phyloP scores from a whole-genome alignment of 441 rosid genomes.

The Euphorbia celastroides region DNA sequence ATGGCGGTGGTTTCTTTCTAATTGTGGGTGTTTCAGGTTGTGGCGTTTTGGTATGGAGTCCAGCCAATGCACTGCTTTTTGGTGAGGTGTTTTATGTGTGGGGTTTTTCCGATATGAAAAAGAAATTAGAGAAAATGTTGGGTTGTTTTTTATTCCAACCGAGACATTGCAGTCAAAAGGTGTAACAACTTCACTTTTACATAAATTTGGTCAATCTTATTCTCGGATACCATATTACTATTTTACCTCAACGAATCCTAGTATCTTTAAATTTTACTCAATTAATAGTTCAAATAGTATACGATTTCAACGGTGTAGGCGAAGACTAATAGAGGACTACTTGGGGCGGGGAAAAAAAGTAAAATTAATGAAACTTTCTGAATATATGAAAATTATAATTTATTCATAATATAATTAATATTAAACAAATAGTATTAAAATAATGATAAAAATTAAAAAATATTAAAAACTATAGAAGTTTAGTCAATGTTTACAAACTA shows the following conservation, averaged over 20 bases:
- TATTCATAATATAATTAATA: no score
- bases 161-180: slow-evolving; percentile 14
- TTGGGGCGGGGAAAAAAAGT: no score
- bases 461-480: no score
- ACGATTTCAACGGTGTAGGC: no score
- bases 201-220: slow-evolving; percentile 15
- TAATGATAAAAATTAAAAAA: no score
- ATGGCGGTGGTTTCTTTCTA: slow-evolving; percentile 15
- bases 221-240: slow-evolving; percentile 5
- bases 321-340: no score
- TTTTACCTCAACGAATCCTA: neutral
- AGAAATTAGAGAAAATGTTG: neutral
- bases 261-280: neutral
- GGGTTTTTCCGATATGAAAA: neutral
- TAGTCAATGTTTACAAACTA: no score
- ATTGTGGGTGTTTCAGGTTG: slow-evolving; percentile 1
- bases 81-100: slow-evolving; percentile 16
- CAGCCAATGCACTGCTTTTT: slow-evolving; percentile 34
- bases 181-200: slow-evolving; percentile 21
- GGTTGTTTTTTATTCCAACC: slow-evolving; percentile 1
- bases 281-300: no score
- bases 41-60: slow-evolving; percentile 1
- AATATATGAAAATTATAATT: no score
- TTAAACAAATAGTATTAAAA: no score
- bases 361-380: no score